Evolutionary conservation across 1,284 basidiomycete species (phyloP).

Genomic region (Fomitopsis palustris): DNA sequence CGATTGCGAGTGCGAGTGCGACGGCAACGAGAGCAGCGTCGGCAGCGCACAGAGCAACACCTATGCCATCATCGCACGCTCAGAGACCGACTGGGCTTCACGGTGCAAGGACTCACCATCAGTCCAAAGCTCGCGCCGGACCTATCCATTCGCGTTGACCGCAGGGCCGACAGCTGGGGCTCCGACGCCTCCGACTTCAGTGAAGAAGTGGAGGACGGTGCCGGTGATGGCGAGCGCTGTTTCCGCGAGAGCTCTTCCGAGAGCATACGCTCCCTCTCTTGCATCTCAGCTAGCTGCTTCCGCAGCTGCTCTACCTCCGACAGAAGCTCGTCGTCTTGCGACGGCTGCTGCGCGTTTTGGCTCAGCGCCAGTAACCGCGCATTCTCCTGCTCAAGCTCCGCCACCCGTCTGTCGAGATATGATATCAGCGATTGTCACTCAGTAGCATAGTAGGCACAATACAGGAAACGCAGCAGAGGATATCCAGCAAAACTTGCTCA

Average conservation of each 20-base stretch:
- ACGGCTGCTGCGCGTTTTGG: slow-evolving; percentile 28
- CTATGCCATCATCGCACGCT: slow-evolving; percentile 5
- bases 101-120: slow-evolving; percentile 49
- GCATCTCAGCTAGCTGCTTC: slow-evolving; percentile 57
- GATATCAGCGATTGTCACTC: background rate
- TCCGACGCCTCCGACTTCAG: slow-evolving; percentile 56
- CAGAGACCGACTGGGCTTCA: background rate
- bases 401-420: slow-evolving; percentile 50
- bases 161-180: slow-evolving; percentile 38
- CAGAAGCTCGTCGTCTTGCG: slow-evolving; percentile 35
- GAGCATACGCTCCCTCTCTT: slow-evolving; percentile 65
- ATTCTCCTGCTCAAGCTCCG: slow-evolving; percentile 77
- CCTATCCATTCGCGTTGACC: slow-evolving; percentile 40
- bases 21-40: slow-evolving; percentile 63
- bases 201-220: slow-evolving; percentile 27
- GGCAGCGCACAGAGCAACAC: slow-evolving; percentile 49
- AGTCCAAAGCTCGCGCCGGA: slow-evolving; percentile 63
- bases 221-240: slow-evolving; percentile 5
- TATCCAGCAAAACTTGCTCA: no score
- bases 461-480: background rate
- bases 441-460: background rate
- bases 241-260: slow-evolving; percentile 49
- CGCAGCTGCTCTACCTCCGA: slow-evolving; percentile 66
- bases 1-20: slow-evolving; percentile 34
- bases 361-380: slow-evolving; percentile 59